Evolutionary conservation across 768 basidiomycete genomes (phyloP).

Genomic region (Mycena polygramma): DNA sequence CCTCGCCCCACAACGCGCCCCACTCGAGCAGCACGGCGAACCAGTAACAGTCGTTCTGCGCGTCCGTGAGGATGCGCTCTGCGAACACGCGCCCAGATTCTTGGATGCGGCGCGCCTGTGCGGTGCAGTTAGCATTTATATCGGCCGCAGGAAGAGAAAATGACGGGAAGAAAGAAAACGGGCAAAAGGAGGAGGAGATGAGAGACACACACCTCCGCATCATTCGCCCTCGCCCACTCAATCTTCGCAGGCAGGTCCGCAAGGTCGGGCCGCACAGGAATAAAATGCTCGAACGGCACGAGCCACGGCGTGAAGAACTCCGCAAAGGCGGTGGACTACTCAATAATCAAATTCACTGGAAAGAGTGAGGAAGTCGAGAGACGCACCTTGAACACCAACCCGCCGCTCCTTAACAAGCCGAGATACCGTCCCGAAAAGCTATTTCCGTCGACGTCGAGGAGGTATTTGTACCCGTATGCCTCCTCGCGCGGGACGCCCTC

Average conservation of each 20-base stretch:
- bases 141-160: background rate
- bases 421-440: constrained; percentile 21
- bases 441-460: constrained; percentile 14
- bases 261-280: constrained; percentile 26
- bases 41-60: constrained; percentile 26
- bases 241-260: constrained; percentile 25
- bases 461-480: constrained; percentile 16
- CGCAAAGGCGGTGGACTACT: constrained; percentile 28
- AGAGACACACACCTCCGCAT: constrained; percentile 17
- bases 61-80: constrained; percentile 12
- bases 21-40: constrained; percentile 24
- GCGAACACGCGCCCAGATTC: constrained; percentile 18
- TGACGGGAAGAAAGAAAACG: background rate
- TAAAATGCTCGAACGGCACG: constrained; percentile 31
- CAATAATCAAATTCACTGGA: no score
- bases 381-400: constrained; percentile 30
- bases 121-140: no score
- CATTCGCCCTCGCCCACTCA: constrained; percentile 28
- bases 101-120: constrained; percentile 24
- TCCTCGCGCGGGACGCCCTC: constrained; percentile 7
- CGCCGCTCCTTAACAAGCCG: constrained; percentile 12
- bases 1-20: constrained; percentile 24
- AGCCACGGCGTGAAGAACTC: constrained; percentile 36
- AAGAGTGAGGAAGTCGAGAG: no score
- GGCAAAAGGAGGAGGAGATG: background rate